Evolutionary conservation across 108 stramenopile genomes (phyloP), one percentile per base, ranked within the genome.

Genomic region (Fragilaria radians): DNA sequence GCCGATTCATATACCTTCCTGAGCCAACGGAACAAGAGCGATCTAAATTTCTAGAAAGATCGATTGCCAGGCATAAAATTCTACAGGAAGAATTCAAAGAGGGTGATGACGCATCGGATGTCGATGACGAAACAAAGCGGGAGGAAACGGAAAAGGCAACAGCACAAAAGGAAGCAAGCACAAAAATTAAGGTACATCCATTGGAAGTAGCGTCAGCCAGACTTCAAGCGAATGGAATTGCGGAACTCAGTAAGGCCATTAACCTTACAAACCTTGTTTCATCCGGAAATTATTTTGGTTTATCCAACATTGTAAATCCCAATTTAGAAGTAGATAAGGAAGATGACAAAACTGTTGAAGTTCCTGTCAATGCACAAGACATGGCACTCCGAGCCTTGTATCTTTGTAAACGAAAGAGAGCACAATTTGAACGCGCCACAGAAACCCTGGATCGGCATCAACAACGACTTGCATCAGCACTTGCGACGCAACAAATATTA

Each of bases 211-310:
- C 89, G 0, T 87, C 89, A 55, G 89, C 89, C 1, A 42, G 74
- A 32, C 48, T 91, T 57, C 70, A 83, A 48, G 56, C 74, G 28
- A 80, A 79, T 65, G 91, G 87, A 5, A 57, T 88, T 22, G 70
- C 71, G 33, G 91, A 92, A 66, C 63, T 92, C 42, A 86, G 81
- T 58, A 86, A 88, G 46, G 84, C 80, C 29, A 86, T 92, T 61
- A 92, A 92, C 66, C 54, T 92, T 3, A 69, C 81, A 0, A 67
- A 66, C n/a, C 62, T 92, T 0, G 80, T 86, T 19, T 49, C 47
- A 18, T 67, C 80, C 1, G 78, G 74, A 34, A 85, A 87, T 65
- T 92, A 86, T 59, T 87, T 92, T 69, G 73, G 73, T 18, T 63
- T 84, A 24, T 69, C 85, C 27, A 86, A 86, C 51, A 66, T 92